phyloP scores from a whole-genome alignment of 495 filamentous ascomycete genomes.

The Neurospora sp. region DNA sequence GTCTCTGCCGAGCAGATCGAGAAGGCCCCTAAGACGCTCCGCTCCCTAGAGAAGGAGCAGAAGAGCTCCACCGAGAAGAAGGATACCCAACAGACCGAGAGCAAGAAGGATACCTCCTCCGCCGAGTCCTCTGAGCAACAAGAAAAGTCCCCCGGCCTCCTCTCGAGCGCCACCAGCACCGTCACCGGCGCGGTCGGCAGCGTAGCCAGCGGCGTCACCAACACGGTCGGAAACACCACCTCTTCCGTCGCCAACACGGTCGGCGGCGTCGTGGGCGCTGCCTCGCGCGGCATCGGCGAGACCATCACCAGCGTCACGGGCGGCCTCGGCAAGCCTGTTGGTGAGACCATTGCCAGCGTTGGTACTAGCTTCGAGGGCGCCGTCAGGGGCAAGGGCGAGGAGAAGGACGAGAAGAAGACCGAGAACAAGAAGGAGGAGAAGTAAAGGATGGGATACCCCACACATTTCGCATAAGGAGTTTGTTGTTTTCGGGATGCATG shows the following conservation, averaged over 20 bases:
- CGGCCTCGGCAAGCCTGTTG: conserved; percentile 52
- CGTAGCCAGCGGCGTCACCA: conserved; percentile 47
- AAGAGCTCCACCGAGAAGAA: background rate
- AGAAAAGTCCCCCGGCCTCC: background rate
- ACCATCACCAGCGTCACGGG: conserved; percentile 44
- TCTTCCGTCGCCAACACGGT: conserved; percentile 63
- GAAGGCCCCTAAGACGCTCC: background rate
- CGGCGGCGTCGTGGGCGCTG: conserved; percentile 59
- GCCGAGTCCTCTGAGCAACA: background rate
- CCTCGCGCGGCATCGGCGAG: conserved; percentile 40
- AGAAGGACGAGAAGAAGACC: conserved; percentile 56
- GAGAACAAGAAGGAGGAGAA: conserved; percentile 30
- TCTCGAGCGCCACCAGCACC: background rate
- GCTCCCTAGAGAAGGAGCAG: background rate
- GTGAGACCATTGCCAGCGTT: conserved; percentile 52
- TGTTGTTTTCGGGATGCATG: background rate
- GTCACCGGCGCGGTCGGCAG: conserved; percentile 55
- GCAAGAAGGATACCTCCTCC: background rate
- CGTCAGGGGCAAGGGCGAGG: conserved; percentile 30
- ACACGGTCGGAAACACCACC: conserved; percentile 43
- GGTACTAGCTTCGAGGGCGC: conserved; percentile 53
- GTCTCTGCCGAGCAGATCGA: background rate
- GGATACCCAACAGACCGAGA: background rate
- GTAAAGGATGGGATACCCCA: background rate
- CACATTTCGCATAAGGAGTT: background rate